A percentile compares a stretch with the other conserved stretches of the same genome.
phyloP scores from a whole-genome alignment of 2,329 filamentous ascomycete species.

The Phyllachora maydis region DNA sequence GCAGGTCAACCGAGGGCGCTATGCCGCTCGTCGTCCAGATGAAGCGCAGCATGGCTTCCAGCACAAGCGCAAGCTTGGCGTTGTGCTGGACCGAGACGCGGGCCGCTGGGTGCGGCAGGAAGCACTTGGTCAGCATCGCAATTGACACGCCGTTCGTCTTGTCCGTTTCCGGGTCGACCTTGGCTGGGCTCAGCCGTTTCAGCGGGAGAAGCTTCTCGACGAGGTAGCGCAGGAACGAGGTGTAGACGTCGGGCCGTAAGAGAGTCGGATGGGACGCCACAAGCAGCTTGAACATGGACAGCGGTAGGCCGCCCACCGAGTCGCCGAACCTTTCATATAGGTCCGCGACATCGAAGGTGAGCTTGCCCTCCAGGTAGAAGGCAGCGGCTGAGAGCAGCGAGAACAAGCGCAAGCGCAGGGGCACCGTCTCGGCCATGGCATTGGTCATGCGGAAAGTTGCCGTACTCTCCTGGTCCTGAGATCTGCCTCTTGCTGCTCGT shows the following conservation, averaged over 20 bases:
- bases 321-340: slow-evolving; percentile 39
- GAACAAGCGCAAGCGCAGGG: slow-evolving; percentile 41
- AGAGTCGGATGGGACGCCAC: slow-evolving; percentile 18
- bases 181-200: slow-evolving; percentile 17
- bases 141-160: slow-evolving; percentile 17
- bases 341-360: slow-evolving; percentile 22
- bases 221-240: slow-evolving; percentile 21
- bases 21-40: slow-evolving; percentile 17
- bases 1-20: slow-evolving; percentile 14
- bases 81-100: slow-evolving; percentile 43
- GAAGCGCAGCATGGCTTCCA: slow-evolving; percentile 43
- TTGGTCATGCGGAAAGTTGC: slow-evolving; percentile 12
- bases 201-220: slow-evolving; percentile 23
- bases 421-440: slow-evolving; percentile 29
- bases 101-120: slow-evolving; percentile 44
- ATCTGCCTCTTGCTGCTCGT: slow-evolving; percentile 13
- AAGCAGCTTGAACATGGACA: slow-evolving; percentile 35
- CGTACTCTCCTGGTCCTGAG: slow-evolving; percentile 6
- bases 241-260: slow-evolving; percentile 16
- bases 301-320: slow-evolving; percentile 33
- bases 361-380: slow-evolving; percentile 19
- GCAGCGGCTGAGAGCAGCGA: slow-evolving; percentile 26
- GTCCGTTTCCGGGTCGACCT: slow-evolving; percentile 15
- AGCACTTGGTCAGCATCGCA: slow-evolving; percentile 32
- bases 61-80: slow-evolving; percentile 46